Conservation (phyloP, 2,329 filamentous ascomycete species). For the Dactylellina cionopaga region DNA sequence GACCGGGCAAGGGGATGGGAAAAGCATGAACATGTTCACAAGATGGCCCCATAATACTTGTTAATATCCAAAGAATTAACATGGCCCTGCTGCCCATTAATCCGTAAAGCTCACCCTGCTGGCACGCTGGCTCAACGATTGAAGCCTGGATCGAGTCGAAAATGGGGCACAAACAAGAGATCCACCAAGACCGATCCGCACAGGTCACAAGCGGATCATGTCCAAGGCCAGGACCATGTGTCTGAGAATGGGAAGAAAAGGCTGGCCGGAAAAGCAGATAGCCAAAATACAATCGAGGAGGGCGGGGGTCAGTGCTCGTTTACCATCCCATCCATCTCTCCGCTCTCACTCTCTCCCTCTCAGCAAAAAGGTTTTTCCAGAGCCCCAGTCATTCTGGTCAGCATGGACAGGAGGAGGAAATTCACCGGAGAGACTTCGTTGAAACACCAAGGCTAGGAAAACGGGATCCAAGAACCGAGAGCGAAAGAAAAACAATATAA, state of each 20-base stretch:
- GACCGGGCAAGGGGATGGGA: conserved; percentile 23
- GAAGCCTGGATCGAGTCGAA: neutral
- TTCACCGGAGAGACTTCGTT: conserved; percentile 38
- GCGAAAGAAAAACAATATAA: conserved; percentile 28
- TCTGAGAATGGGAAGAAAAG: conserved; percentile 35
- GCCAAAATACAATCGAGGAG: conserved; percentile 33
- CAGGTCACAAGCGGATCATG: conserved; percentile 29
- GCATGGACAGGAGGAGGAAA: conserved; percentile 17
- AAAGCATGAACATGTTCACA: conserved; percentile 34
- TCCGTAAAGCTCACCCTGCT: too few species aligned
- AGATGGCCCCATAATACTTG: too few species aligned
- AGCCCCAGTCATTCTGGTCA: conserved; percentile 42
- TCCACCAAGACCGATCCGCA: conserved; percentile 23
- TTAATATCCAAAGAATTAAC: too few species aligned
- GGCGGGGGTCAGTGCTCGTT: too few species aligned
- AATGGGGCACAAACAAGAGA: neutral
- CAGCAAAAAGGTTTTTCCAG: conserved; percentile 53
- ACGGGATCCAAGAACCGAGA: conserved; percentile 48
- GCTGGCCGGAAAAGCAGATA: conserved; percentile 46
- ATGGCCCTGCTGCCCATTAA: too few species aligned
- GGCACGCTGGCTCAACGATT: conserved; percentile 1
- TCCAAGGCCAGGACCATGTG: conserved; percentile 19
- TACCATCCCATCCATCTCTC: conserved; percentile 30
- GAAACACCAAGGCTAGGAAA: conserved; percentile 49
- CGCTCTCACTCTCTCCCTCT: too few species aligned